Evolutionary conservation across 768 basidiomycete genomes (phyloP).

Genomic region (Mycena metata): DNA sequence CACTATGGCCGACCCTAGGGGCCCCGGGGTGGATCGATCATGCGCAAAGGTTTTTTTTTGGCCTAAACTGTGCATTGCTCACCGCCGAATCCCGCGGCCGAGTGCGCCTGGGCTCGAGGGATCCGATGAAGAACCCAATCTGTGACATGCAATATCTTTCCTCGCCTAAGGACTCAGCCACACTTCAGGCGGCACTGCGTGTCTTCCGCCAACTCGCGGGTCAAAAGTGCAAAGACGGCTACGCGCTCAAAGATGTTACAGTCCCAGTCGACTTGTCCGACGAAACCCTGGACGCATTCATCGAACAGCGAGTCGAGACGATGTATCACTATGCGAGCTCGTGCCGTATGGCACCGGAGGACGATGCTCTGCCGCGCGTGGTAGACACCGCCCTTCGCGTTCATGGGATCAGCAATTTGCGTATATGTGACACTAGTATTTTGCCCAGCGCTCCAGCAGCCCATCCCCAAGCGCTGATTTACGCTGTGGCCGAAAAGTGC

Average conservation of each 20-base stretch:
- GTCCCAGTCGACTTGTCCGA: slow-evolving; percentile 41
- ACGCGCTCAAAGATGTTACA: background rate
- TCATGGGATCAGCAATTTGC: slow-evolving; percentile 57
- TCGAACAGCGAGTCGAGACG: slow-evolving; percentile 58
- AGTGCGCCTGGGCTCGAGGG: slow-evolving; percentile 7
- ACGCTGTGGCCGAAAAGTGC: slow-evolving; percentile 28
- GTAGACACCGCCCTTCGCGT: slow-evolving; percentile 59
- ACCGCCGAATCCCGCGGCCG: slow-evolving; percentile 6
- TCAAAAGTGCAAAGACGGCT: slow-evolving; percentile 22
- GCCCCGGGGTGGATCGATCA: slow-evolving; percentile 10
- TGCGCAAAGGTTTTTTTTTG: slow-evolving; percentile 20
- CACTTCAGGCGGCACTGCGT: slow-evolving; percentile 16
- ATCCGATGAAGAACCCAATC: slow-evolving; percentile 5
- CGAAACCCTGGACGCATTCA: slow-evolving; percentile 54
- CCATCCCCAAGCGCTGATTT: slow-evolving; percentile 31
- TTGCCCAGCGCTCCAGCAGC: slow-evolving; percentile 46
- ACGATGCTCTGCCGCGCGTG: slow-evolving; percentile 52
- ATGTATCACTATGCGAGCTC: slow-evolving; percentile 61
- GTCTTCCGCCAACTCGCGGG: slow-evolving; percentile 7
- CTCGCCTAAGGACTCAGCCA: background rate
- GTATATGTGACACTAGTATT: slow-evolving; percentile 59
- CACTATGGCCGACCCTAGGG: slow-evolving; percentile 19
- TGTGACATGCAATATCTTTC: slow-evolving; percentile 24
- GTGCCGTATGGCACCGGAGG: slow-evolving; percentile 59
- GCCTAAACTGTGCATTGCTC: slow-evolving; percentile 16